Base-by-base conservation (phyloP, 345 rosid species). In the Citrus reticulata region DNA sequence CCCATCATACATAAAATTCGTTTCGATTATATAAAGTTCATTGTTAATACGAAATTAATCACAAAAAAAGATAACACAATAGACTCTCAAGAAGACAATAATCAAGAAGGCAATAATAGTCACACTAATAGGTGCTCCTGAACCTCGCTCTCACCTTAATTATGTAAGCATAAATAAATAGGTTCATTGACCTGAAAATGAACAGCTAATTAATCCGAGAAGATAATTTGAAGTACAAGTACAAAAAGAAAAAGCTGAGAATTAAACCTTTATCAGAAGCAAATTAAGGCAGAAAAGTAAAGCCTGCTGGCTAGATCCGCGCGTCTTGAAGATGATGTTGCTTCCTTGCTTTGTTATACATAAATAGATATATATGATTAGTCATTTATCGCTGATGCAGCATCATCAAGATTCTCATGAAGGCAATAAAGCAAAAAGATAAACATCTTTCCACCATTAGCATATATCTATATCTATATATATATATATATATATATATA, bases 321-420 rank as follows among this genome's bases (percentile, higher is more conserved):
- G 20, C 8, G 10, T 65, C 46, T 34, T 65, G 42, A 19, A 6
- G 69, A 34, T 8, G 25, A 19, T 2, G 69, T 4, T 34, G 42
- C 20, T 54, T 16, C 58, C 42, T 10, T 16, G 20, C 42, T 10
- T 64, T 32, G 68, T 32, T 63, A 7, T 7, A 7, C 17, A 61
- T 46, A 46, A 0, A 46, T 46, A 46, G 17, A 46, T 1, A 46
- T 46, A 64, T 65, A 20, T 19, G 22, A 32, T 46, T 46, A 91
- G 90, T 81, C 95, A 89, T 88, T 40, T 57, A 78, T 87, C 74
- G 88, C 95, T 51, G 91, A 87, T 88, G 95, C 95, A 89, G 95
- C 95, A 91, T 91, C 95, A 91, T 91, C 95, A 91, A 89, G 95
- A 91, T 91, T 91, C 95, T 83, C 95, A 88, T n/a, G 25, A 54